phyloP scores from a whole-genome alignment of 1,139 yeast species.

The Candida albicans region DNA sequence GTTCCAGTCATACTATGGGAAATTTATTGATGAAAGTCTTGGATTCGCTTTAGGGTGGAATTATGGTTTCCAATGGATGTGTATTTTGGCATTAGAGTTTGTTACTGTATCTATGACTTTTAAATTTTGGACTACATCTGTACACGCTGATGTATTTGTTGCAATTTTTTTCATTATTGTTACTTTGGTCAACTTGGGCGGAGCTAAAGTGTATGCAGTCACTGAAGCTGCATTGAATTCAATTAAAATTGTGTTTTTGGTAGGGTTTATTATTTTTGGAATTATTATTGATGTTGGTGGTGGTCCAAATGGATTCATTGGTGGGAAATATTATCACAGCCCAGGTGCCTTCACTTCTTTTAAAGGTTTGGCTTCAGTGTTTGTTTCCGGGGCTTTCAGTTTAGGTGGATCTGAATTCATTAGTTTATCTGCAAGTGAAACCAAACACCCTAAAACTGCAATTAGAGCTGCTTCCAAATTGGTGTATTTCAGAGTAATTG shows the following conservation, averaged over 20 bases:
- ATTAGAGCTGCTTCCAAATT: conserved; percentile 36
- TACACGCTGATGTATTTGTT: conserved; percentile 35
- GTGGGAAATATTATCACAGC: conserved; percentile 33
- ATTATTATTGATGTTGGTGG: conserved; percentile 33
- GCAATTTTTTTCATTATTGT: conserved; percentile 31
- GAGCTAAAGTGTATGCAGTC: conserved; percentile 38
- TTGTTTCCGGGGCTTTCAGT: conserved; percentile 28
- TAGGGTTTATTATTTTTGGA: conserved; percentile 33
- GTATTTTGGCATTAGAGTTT: conserved; percentile 39
- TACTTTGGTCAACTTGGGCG: conserved; percentile 30
- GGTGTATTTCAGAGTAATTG: conserved; percentile 35
- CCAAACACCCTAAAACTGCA: conserved; percentile 30
- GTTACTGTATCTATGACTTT: conserved; percentile 42
- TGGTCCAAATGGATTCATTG: conserved; percentile 33
- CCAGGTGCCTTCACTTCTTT: conserved; percentile 29
- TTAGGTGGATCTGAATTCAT: conserved; percentile 31
- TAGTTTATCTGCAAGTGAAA: conserved; percentile 36
- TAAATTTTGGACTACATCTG: conserved; percentile 27
- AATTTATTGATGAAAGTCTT: conserved; percentile 38
- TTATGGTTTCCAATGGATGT: conserved; percentile 42
- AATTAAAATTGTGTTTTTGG: conserved; percentile 32
- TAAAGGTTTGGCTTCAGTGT: conserved; percentile 25
- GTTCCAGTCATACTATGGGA: conserved; percentile 39
- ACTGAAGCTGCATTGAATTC: conserved; percentile 32
- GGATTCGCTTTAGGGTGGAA: conserved; percentile 46